Base-by-base conservation (phyloP, 768 basidiomycete species). In the Lepiota subincarnata region DNA sequence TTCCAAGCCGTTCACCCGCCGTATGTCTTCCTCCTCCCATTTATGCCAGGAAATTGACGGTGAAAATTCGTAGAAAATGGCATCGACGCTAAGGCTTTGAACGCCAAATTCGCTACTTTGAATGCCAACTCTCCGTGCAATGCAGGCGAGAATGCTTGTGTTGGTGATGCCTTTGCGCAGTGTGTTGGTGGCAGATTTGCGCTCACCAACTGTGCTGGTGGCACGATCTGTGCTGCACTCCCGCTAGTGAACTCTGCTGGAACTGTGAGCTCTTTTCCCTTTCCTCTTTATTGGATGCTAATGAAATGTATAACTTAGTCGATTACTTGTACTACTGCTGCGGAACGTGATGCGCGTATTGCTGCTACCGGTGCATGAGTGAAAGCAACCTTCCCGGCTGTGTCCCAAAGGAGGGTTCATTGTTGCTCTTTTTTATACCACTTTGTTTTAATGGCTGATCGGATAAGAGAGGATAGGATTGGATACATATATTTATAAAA, bases 171-270 rank as follows among this genome's bases (percentile, higher is more conserved):
- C 4, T 81, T 82, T 53, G 81, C 80, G 18, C 79, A 81, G 58
- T 83, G 81, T 55, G 74, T 73, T 22, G 62, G 59, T n/a, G 78
- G 77, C n/a, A 66, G 71, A 53, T 82, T 79, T 48, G 70, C 63
- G 0, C 48, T 69, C 13, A 72, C 70, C 0, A 50, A 60, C 0
- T 83, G 81, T 51, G 62, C 64, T 22, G 63, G 60, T 36, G 66
- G 68, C 2, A 60, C 70, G 26, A 67, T 64, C 4, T 82, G 81
- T 48, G 70, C 70, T 26, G 80, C 79, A 4, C 73, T 82, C 43
- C 81, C 81, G 20, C 71, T 83, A 20, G 80, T 82, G 51, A 80
- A 81, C 66, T 70, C 65, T 26, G 52, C 72, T 10, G 82, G 81
- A 38, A 81, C 80, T 7, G 55, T 55, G 20, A 13, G 48, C 18